These are phyloP conservation scores for Talaromyces sp. DNA, from an alignment of 2,329 filamentous ascomycete genomes.

Conservation along the genomic window DNA sequence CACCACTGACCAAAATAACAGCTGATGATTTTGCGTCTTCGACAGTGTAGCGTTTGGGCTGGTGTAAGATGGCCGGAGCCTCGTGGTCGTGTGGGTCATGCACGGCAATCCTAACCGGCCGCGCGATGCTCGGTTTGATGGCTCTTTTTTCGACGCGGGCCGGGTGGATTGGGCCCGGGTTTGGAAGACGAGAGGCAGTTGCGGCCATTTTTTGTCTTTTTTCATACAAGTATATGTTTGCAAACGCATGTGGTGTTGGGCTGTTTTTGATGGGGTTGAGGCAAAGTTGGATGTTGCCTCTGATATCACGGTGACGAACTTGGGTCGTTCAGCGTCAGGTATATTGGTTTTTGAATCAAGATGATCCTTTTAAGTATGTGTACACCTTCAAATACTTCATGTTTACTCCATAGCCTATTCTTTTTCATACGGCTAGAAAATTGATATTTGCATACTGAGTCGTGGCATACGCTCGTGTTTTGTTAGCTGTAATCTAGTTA, in stretches of 20 bases:
- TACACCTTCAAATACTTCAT: too few species aligned
- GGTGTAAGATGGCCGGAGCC: conserved; percentile 13
- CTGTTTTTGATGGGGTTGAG: neutral
- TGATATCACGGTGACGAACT: neutral
- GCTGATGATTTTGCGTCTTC: conserved; percentile 14
- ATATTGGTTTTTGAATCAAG: neutral
- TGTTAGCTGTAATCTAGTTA: too few species aligned
- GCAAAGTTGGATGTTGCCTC: neutral
- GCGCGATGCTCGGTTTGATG: conserved; percentile 14
- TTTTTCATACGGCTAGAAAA: too few species aligned
- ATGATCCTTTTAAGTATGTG: neutral
- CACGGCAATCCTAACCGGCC: conserved; percentile 12
- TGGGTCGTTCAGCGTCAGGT: neutral
- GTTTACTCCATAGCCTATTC: too few species aligned
- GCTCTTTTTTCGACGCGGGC: conserved; percentile 12
- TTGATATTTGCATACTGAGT: neutral
- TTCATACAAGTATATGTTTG: neutral
- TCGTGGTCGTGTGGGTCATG: conserved; percentile 12
- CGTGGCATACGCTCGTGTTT: too few species aligned
- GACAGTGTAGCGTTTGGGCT: conserved; percentile 12
- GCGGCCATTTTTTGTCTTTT: conserved; percentile 5
- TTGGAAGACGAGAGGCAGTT: conserved; percentile 2
- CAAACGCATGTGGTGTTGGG: neutral
- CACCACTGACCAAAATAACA: conserved; percentile 27
- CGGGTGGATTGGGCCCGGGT: conserved; percentile 14